phyloP scores from a whole-genome alignment of 2,329 filamentous ascomycete genomes.

The Juglanconis oblonga region DNA sequence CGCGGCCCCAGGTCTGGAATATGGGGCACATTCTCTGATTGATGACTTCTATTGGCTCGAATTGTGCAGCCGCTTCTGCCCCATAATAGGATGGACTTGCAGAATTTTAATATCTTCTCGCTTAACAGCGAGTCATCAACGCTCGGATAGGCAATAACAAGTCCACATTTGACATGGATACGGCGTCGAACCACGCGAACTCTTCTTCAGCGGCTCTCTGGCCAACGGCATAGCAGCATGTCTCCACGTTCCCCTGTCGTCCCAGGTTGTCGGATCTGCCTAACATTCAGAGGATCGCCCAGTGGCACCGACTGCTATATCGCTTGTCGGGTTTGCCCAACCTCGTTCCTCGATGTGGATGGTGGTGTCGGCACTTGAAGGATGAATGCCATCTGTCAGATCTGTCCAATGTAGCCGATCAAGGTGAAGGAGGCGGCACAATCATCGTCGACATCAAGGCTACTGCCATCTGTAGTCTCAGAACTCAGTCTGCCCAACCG shows the following conservation, averaged over 20 bases:
- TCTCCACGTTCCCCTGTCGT: conserved; percentile 10
- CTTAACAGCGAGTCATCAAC: neutral
- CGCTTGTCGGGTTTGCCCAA: neutral
- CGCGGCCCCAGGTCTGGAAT: neutral
- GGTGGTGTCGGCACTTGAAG: neutral
- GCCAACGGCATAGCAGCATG: conserved; percentile 1
- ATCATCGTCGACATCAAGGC: neutral
- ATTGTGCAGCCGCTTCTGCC: neutral
- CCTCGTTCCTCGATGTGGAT: neutral
- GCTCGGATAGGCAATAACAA: too few relatives aligned
- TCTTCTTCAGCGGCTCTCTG: neutral
- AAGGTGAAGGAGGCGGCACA: neutral
- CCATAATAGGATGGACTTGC: neutral
- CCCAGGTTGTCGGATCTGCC: conserved; percentile 12
- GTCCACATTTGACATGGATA: neutral
- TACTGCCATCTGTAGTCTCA: neutral
- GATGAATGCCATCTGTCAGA: neutral
- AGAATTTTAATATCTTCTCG: neutral
- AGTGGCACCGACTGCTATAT: neutral
- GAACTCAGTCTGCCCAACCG: neutral
- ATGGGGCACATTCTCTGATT: conserved; percentile 7
- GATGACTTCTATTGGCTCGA: conserved; percentile 6
- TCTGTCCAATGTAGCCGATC: neutral
- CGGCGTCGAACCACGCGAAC: neutral
- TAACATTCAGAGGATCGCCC: neutral